Evolutionary conservation across 805 yeast species (phyloP).

Genomic region (Saccharomyces paradoxus): DNA sequence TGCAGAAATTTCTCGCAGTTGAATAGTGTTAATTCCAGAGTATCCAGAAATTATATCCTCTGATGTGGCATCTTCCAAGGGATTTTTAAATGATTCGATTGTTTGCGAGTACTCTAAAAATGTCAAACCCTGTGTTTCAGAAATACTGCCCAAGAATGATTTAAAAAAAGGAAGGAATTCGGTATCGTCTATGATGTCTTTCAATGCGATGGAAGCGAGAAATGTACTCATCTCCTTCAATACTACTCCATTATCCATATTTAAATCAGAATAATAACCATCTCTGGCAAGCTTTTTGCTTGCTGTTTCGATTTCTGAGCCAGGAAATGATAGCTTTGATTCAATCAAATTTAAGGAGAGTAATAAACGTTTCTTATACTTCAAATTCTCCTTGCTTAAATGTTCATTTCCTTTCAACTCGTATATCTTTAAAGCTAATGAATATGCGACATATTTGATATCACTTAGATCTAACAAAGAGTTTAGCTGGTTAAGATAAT

Average conservation of each 20-base stretch:
- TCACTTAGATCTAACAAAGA: conserved; percentile 9
- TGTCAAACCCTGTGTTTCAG: conserved; percentile 6
- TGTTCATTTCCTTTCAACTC: conserved; percentile 3
- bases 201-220: conserved; percentile 11
- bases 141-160: conserved; percentile 5
- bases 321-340: conserved; percentile 14
- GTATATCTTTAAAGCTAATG: conserved; percentile 14
- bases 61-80: conserved; percentile 43
- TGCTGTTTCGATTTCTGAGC: background rate
- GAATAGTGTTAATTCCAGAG: conserved; percentile 17
- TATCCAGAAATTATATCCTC: conserved; percentile 24
- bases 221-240: conserved; percentile 13
- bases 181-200: conserved; percentile 14
- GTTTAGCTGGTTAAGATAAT: conserved; percentile 19
- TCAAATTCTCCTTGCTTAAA: conserved; percentile 2
- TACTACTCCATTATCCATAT: conserved; percentile 7
- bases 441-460: conserved; percentile 14
- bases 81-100: conserved; percentile 63
- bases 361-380: conserved; percentile 13
- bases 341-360: conserved; percentile 22
- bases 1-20: conserved; percentile 20
- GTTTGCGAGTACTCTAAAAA: conserved; percentile 58
- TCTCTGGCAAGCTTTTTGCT: background rate
- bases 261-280: background rate
- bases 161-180: conserved; percentile 13